A percentile compares a stretch with the other conserved stretches of the same genome.
Conservation (phyloP, 345 rosid species). For the Citropsis articulata region DNA sequence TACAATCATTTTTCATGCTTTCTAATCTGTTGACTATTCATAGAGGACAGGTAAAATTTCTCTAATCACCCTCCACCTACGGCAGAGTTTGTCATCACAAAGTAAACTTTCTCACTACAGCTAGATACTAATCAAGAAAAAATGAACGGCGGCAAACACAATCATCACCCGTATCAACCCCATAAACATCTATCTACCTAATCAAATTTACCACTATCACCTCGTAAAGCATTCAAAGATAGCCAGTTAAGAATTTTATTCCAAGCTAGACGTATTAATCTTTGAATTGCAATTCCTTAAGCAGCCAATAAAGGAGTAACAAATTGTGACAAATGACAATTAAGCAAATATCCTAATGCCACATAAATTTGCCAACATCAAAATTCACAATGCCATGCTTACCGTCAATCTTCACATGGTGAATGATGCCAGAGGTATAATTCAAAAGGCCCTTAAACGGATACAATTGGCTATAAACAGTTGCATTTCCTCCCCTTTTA, state of each 20-base stretch:
- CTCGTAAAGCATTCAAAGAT: neutral
- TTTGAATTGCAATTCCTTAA: neutral
- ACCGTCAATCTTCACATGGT: slow-evolving; percentile 77
- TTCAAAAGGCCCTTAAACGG: slow-evolving; percentile 77
- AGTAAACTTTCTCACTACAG: no score
- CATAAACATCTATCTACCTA: neutral
- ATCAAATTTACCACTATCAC: neutral
- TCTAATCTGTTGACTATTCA: neutral
- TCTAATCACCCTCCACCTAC: neutral
- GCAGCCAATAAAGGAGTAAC: neutral
- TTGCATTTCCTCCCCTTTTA: slow-evolving; percentile 45
- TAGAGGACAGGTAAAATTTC: neutral
- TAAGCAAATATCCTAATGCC: neutral
- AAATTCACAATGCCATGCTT: slow-evolving; percentile 3
- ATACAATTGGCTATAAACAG: slow-evolving; percentile 73
- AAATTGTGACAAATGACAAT: neutral
- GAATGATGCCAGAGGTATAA: slow-evolving; percentile 83
- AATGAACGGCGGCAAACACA: neutral
- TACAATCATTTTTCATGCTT: neutral
- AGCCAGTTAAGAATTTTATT: neutral
- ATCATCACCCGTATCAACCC: neutral
- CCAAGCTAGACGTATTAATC: neutral
- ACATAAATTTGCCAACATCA: neutral
- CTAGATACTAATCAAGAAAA: neutral
- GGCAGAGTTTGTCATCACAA: neutral